These are phyloP conservation scores for Coemansia umbellata DNA, from an alignment of 192 early-diverging fungal species.

Conservation along the genomic window DNA sequence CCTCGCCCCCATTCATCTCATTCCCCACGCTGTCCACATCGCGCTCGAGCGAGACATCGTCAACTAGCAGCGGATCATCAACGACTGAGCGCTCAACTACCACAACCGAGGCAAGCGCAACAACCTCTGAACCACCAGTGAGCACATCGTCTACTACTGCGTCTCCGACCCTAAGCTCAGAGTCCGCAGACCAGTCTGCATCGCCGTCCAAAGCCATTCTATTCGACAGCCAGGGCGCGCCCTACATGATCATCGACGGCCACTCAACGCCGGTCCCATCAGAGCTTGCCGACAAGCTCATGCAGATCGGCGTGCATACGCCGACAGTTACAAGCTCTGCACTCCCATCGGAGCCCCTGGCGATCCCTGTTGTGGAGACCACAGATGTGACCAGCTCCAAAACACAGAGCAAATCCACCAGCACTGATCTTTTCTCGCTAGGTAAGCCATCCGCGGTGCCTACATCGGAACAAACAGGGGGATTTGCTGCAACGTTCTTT, in stretches of 20 bases:
- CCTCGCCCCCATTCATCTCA: constrained; percentile 18
- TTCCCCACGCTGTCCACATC: constrained; percentile 2
- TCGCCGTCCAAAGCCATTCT: constrained; percentile 24
- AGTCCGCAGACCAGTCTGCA: not conserved
- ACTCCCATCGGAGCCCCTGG: constrained; percentile 11
- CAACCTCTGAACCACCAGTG: not conserved
- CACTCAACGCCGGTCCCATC: constrained; percentile 21
- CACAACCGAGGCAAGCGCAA: not conserved
- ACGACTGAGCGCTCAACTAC: not conserved
- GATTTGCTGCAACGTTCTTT: constrained; percentile 42
- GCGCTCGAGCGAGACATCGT: not conserved
- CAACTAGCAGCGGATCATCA: not conserved
- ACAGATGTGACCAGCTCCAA: too few species aligned
- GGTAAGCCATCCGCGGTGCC: not conserved
- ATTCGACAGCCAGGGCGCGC: constrained; percentile 40
- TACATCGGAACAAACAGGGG: constrained; percentile 6
- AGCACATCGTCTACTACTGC: not conserved
- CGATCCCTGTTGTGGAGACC: constrained; percentile 34
- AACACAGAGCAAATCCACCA: constrained; percentile 1
- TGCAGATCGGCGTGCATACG: constrained; percentile 23
- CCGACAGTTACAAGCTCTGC: constrained; percentile 3
- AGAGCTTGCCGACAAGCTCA: constrained; percentile 37
- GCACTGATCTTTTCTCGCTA: too few species aligned
- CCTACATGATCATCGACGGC: constrained; percentile 33
- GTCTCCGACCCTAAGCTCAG: not conserved